These are phyloP conservation scores for Pseudoturritis turrita DNA, from an alignment of 345 rosid genomes.

Conservation along the genomic window DNA sequence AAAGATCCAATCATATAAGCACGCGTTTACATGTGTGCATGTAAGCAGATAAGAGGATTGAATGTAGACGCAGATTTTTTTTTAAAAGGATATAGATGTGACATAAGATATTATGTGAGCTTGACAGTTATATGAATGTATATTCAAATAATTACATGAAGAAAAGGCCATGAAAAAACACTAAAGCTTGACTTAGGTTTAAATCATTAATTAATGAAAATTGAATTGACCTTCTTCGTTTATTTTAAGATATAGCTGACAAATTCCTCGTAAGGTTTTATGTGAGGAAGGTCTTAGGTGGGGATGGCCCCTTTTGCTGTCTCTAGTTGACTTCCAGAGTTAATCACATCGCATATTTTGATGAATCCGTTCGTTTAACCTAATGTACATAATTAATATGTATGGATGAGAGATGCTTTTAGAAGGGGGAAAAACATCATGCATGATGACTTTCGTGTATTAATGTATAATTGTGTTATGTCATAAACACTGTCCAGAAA, in stretches of 20 bases:
- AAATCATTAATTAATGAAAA: neutral
- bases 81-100: neutral
- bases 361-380: neutral
- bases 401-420: neutral
- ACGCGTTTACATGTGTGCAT: neutral
- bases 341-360: neutral
- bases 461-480: neutral
- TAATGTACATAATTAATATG: neutral
- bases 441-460: neutral
- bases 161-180: conserved; percentile 7
- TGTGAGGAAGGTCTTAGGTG: conserved; percentile 53
- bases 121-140: conserved; percentile 1
- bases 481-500: neutral
- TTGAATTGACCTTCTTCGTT: conserved; percentile 11
- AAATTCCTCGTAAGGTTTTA: conserved; percentile 13
- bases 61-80: neutral
- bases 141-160: neutral
- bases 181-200: conserved; percentile 21
- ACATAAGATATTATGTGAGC: conserved; percentile 5
- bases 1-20: neutral
- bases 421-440: neutral
- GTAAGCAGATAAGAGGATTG: conserved; percentile 7
- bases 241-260: conserved; percentile 16
- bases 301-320: conserved; percentile 40
- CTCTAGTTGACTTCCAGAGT: conserved; percentile 47